A percentile compares a stretch with the other conserved stretches of the same genome.
These are phyloP conservation scores for Quercus parvula DNA, from an alignment of 306 rosid genomes.

Conservation along the genomic window DNA sequence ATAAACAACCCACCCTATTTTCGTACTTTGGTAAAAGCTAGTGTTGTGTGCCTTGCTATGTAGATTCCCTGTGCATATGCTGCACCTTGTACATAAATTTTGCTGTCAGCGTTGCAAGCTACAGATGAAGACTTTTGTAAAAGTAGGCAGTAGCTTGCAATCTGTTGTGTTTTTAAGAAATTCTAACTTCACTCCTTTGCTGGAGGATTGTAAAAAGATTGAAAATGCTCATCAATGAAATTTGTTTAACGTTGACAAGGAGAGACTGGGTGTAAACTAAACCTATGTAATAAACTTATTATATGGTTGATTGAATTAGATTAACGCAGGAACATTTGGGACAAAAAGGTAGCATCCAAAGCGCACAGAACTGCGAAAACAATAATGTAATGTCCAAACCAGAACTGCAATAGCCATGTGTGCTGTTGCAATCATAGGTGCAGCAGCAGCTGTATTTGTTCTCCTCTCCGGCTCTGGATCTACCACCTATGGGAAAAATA, in stretches of 20 bases:
- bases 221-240: too few species aligned
- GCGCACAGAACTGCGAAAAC: neutral
- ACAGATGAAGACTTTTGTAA: neutral
- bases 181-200: too few species aligned
- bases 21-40: constrained; percentile 69
- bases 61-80: neutral
- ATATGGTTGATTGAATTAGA: too few species aligned
- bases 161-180: neutral
- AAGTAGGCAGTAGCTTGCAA: neutral
- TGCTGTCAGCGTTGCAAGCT: neutral
- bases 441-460: neutral
- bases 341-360: neutral
- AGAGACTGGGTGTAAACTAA: too few species aligned
- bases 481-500: too few species aligned
- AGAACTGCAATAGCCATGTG: neutral
- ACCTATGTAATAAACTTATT: too few species aligned
- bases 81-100: neutral
- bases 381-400: too few species aligned
- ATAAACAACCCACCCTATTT: constrained; percentile 68
- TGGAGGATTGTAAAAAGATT: too few species aligned
- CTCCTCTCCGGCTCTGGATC: too few species aligned
- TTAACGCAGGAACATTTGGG: neutral
- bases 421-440: neutral
- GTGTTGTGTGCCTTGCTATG: neutral
- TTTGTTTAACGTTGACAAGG: too few species aligned